A percentile compares a stretch with the other conserved stretches of the same genome.
These are phyloP conservation scores for Paspalum vaginatum DNA, from an alignment of 176 grass and related monocot species.

Conservation along the genomic window DNA sequence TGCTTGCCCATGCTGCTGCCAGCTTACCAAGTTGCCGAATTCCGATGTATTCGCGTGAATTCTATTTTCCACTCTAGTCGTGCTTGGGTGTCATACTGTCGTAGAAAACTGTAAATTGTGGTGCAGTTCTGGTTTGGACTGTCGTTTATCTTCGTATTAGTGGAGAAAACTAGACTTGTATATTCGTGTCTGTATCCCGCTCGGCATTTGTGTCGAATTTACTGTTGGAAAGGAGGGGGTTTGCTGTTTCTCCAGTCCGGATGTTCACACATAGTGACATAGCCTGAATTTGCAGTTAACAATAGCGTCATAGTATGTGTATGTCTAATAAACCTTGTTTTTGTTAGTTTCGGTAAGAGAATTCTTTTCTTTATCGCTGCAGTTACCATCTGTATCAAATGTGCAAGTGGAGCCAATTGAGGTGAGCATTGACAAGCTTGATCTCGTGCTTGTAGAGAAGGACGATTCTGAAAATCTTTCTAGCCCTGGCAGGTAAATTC, in stretches of 20 bases:
- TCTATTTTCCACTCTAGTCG: not conserved
- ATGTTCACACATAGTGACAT: too few species aligned
- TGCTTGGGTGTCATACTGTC: not conserved
- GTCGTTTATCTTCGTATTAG: not conserved
- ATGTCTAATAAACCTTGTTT: not conserved
- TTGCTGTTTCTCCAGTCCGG: not conserved
- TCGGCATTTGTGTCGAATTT: not conserved
- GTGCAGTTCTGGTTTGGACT: not conserved
- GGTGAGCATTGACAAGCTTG: conserved; percentile 89
- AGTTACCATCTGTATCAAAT: conserved; percentile 97
- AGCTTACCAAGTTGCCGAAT: not conserved
- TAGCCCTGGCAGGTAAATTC: conserved; percentile 63
- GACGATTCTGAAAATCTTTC: conserved; percentile 70
- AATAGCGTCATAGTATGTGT: not conserved
- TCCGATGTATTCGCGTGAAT: not conserved
- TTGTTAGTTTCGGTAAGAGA: conserved; percentile 1
- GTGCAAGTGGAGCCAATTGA: conserved; percentile 95
- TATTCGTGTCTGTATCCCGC: not conserved
- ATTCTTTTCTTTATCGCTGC: conserved; percentile 25
- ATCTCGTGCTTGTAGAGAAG: conserved; percentile 95
- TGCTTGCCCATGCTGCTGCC: not conserved
- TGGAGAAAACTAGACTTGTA: not conserved
- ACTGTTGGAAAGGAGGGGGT: not conserved
- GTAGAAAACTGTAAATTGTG: not conserved
- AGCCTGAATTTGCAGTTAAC: not conserved